phyloP scores from a whole-genome alignment of 306 rosid genomes.

The Rosa chinensis region DNA sequence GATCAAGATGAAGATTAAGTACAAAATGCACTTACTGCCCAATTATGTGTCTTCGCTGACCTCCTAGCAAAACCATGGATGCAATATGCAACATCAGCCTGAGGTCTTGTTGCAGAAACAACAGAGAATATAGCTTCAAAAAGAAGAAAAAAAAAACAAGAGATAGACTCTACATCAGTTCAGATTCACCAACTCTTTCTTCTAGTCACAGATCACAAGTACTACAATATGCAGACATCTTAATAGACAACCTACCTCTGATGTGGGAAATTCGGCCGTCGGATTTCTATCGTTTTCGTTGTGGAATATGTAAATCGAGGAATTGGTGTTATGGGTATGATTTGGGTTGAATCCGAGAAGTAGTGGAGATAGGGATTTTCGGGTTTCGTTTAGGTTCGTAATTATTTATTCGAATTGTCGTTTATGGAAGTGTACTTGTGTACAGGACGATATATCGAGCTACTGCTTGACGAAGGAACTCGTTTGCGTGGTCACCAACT shows the following conservation, averaged over 20 bases:
- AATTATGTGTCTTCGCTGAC: conserved; percentile 88
- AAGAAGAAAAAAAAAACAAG: conserved; percentile 20
- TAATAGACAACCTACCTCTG: conserved; percentile 54
- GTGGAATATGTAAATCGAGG: too few species aligned
- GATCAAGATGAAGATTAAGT: not conserved
- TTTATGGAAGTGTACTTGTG: too few species aligned
- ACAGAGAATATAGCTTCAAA: conserved; percentile 89
- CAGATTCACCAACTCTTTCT: conserved; percentile 20
- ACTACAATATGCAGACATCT: not conserved
- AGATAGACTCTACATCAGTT: conserved; percentile 23
- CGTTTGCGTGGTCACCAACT: too few species aligned
- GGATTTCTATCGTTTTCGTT: too few species aligned
- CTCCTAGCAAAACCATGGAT: conserved; percentile 94
- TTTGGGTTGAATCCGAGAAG: too few species aligned
- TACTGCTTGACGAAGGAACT: too few species aligned
- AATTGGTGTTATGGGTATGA: too few species aligned
- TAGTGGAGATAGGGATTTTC: too few species aligned
- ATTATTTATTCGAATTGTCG: too few species aligned
- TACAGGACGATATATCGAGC: too few species aligned
- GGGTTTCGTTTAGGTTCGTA: too few species aligned
- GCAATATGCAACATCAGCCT: conserved; percentile 99
- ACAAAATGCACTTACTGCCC: conserved; percentile 73
- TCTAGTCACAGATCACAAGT: conserved; percentile 16
- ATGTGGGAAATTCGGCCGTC: too few species aligned
- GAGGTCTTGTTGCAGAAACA: conserved; percentile 94